Evolutionary conservation across 768 basidiomycete species (phyloP).

Genomic region (Gyrodon lividus): DNA sequence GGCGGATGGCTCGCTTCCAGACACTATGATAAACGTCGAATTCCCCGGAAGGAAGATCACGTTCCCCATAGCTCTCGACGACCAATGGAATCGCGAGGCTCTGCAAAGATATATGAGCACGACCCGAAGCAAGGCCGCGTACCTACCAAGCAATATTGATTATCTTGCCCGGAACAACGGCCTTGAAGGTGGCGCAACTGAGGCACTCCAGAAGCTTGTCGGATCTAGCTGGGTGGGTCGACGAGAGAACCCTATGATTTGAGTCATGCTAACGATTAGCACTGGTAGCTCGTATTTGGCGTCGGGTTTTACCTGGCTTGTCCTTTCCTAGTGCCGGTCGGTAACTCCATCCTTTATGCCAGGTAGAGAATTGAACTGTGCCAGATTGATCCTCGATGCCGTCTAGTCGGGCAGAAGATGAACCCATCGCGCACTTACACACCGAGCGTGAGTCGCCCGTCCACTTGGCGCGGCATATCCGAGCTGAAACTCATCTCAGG

Average conservation of each 20-base stretch:
- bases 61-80: constrained; percentile 64
- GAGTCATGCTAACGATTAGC: neutral
- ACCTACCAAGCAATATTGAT: constrained; percentile 67
- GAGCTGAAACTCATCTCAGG: constrained; percentile 35
- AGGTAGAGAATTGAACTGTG: neutral
- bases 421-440: constrained; percentile 71
- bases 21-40: constrained; percentile 37
- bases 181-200: constrained; percentile 40
- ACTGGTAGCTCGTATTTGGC: constrained; percentile 54
- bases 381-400: constrained; percentile 56
- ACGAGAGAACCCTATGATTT: neutral
- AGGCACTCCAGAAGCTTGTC: constrained; percentile 46
- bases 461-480: neutral
- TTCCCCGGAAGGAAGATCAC: constrained; percentile 54
- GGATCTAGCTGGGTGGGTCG: constrained; percentile 48
- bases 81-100: constrained; percentile 55
- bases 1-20: constrained; percentile 40
- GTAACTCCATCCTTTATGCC: constrained; percentile 30
- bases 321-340: constrained; percentile 53
- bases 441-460: constrained; percentile 42
- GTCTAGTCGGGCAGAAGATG: constrained; percentile 70
- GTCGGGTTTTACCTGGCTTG: constrained; percentile 67
- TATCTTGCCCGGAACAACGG: constrained; percentile 67
- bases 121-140: constrained; percentile 55
- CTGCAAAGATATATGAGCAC: constrained; percentile 56